phyloP scores from a whole-genome alignment of 768 basidiomycete genomes.

The Trametopsis cervina region DNA sequence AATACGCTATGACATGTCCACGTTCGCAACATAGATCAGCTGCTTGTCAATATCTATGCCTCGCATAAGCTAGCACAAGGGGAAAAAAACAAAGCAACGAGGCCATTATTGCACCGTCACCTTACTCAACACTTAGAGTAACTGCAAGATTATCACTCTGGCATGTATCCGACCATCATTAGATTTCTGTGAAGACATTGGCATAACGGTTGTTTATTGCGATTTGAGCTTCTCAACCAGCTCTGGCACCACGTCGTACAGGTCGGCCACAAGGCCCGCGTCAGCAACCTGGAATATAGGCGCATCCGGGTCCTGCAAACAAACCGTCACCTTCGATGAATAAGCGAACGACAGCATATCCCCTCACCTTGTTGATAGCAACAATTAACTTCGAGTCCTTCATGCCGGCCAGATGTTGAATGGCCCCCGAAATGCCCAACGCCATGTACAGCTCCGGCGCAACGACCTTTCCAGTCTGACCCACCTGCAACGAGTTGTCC shows the following conservation, averaged over 20 bases:
- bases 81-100: too few relatives aligned
- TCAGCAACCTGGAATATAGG: constrained; percentile 99
- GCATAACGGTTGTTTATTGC: too few relatives aligned
- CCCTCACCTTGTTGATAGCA: constrained; percentile 87
- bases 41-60: too few relatives aligned
- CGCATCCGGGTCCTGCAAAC: constrained; percentile 80
- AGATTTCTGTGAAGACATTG: too few relatives aligned
- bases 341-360: not conserved
- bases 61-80: too few relatives aligned
- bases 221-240: constrained; percentile 78
- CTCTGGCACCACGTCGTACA: constrained; percentile 89
- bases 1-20: too few relatives aligned
- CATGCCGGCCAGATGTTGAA: constrained; percentile 99
- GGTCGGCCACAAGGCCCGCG: constrained; percentile 87
- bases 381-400: constrained; percentile 99
- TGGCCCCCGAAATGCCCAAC: constrained; percentile 95
- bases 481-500: constrained; percentile 97
- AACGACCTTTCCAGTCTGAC: constrained; percentile 98
- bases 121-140: too few relatives aligned
- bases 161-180: too few relatives aligned
- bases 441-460: constrained; percentile 97
- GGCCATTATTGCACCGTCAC: too few relatives aligned
- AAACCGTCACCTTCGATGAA: not conserved
- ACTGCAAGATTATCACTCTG: too few relatives aligned
- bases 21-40: too few relatives aligned